Percentiles rank a stretch among this genome's conserved stretches.
phyloP scores from a whole-genome alignment of 148 eudicot species.

The Silene uniflora region DNA sequence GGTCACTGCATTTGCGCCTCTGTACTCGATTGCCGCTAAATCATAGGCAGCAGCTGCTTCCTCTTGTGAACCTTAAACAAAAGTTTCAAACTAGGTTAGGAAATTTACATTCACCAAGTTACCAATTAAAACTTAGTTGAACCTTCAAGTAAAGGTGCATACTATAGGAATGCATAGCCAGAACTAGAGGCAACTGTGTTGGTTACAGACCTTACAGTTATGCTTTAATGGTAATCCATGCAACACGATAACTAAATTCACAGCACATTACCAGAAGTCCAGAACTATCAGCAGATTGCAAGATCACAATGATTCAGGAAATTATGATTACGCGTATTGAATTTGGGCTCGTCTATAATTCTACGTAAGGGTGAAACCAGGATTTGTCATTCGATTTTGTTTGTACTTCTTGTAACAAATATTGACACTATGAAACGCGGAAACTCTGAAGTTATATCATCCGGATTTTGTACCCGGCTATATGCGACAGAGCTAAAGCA shows the following conservation, averaged over 20 bases:
- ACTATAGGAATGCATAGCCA: too few species aligned
- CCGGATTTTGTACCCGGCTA: not conserved
- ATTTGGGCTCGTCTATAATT: not conserved
- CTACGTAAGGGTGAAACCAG: not conserved
- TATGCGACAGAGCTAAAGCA: not conserved
- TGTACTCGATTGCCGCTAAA: conserved; percentile 82
- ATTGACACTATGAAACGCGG: not conserved
- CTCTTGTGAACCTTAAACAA: conserved; percentile 71
- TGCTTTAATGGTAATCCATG: not conserved
- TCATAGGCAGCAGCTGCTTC: conserved; percentile 98
- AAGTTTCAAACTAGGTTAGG: not conserved
- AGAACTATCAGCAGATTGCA: too few species aligned
- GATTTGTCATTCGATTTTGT: too few species aligned
- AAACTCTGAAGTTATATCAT: not conserved
- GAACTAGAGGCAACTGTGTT: not conserved
- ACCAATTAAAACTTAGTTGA: not conserved
- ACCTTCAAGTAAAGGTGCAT: not conserved
- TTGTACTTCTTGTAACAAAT: not conserved
- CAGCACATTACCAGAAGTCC: not conserved
- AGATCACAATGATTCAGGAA: not conserved
- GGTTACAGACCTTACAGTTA: too few species aligned
- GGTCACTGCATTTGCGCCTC: conserved; percentile 90
- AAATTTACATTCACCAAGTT: not conserved
- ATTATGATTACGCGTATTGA: not conserved
- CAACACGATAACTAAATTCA: not conserved